Evolutionary conservation across 768 basidiomycete species (phyloP), one percentile per base, ranked within the genome.

Genomic region (Clathrus columnatus): DNA sequence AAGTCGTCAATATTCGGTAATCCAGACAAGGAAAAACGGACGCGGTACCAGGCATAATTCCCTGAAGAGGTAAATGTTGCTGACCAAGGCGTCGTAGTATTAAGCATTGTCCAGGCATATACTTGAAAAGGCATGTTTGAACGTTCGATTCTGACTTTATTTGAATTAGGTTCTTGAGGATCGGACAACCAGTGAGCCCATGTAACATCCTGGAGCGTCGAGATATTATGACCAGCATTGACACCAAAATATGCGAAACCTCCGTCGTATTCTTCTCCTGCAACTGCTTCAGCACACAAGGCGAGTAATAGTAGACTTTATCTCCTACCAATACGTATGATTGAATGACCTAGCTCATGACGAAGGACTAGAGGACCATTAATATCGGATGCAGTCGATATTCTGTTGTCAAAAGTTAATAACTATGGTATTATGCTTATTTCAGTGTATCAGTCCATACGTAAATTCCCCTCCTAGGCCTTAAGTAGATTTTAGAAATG

Each of bases 241-340:
- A 75, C 73, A 16, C 87, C 87, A 61, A 76, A 86, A 66, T 90
- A 91, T 2, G 73, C 82, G 58, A 68, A 80, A 4, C 85, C 87
- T 11, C 87, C 87, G 60, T 90, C 88, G 63, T 91, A 89, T 69
- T 89, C 87, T 68, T 90, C 88, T 4, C 88, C 88, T 18, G 87
- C 82, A 3, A 45, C 21, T 10, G 20, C 14, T 18, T 56, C 48
- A 50, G 41, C 29, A 58, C 20, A 24, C 48, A 17, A 56, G 11
- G 24, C 36, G 16, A n/a, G 10, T 27, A n/a, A 28, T n/a, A 5
- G 27, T 7, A 6, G 42, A 17, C 3, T 43, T 23, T 7, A 23
- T 17, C 24, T 46, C 53, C 0, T 42, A 69, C 70, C 86, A 16
- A 55, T 42, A 20, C 23, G 20, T n/a, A 55, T 55, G 7, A 55